Evolutionary conservation across 1,284 basidiomycete genomes (phyloP), one percentile per base, ranked within the genome.

Genomic region (Ganoderma meredithae): DNA sequence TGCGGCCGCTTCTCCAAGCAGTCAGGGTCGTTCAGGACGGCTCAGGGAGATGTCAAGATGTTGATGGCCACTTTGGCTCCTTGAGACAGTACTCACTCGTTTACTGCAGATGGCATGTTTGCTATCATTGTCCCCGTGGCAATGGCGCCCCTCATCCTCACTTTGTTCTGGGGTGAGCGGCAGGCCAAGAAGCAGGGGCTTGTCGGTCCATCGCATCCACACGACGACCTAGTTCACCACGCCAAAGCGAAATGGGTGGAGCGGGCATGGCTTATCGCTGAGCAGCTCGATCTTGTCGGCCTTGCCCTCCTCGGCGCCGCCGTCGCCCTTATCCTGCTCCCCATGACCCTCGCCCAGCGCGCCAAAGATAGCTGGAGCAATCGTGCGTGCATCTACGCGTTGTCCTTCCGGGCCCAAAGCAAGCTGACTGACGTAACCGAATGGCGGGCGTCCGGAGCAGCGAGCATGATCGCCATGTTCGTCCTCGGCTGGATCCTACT

Each of bases 91-190:
- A 22, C 27, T 40, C 44, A 40, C 47, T 3, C 43, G 17, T n/a
- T 31, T n/a, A 12, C 33, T 49, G 31, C 62, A 89, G 88, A 92
- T 74, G 90, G 85, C 59, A 91, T 94, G 88, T 91, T 88, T 76
- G 88, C 84, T 60, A 86, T 90, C 71, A 81, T 90, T 31, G 81
- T 90, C 31, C 89, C 89, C 0, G 80, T 79, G 4, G 76, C 87
- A 0, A 81, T 90, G 19, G 73, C 83, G 1, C 89, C 89, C 2
- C 83, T 90, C 47, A 91, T 93, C 71, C 67, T 85, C 66, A 89
- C 88, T 10, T 86, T 95, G 4, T 81, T 90, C 63, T 94, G 91
- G 91, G 90, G 89, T 0, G 91, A 95, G 75, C 75, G 78, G 59
- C 88, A 88, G 76, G 89, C 90, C 8, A 86, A 84, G 76, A 84